These are phyloP conservation scores for Cryphonectria radicalis DNA, from an alignment of 2,329 filamentous ascomycete species.

Conservation along the genomic window DNA sequence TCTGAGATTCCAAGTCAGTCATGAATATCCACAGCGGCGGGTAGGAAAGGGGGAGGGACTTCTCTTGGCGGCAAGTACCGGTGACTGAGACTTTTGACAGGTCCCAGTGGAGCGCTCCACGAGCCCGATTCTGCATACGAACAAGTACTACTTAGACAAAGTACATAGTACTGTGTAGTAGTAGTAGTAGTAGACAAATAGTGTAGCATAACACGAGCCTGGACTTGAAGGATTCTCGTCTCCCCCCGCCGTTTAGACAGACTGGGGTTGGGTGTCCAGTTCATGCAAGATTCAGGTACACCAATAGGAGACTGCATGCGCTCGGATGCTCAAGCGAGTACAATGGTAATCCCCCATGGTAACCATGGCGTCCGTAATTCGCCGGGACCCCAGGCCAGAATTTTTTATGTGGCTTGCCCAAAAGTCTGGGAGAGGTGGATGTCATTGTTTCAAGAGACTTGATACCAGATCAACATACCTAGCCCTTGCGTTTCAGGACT, in stretches of 20 bases:
- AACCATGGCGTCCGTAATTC: slow-evolving; percentile 1
- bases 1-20: slow-evolving; percentile 16
- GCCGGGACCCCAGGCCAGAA: background rate
- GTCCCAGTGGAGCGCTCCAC: background rate
- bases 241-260: background rate
- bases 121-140: background rate
- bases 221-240: slow-evolving; percentile 4
- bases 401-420: slow-evolving; percentile 23
- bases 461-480: slow-evolving; percentile 26
- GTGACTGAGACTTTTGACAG: slow-evolving; percentile 3
- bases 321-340: slow-evolving; percentile 13
- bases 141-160: background rate
- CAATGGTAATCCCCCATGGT: background rate
- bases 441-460: slow-evolving; percentile 28
- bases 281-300: slow-evolving; percentile 27
- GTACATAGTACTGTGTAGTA: background rate
- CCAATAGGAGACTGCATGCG: slow-evolving; percentile 14
- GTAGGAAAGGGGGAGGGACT: background rate
- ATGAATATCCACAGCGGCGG: slow-evolving; percentile 16
- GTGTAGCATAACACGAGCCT: background rate
- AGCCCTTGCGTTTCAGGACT: slow-evolving; percentile 28
- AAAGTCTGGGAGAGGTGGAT: slow-evolving; percentile 19
- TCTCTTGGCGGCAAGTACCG: background rate
- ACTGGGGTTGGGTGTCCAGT: slow-evolving; percentile 3
- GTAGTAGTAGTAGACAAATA: background rate